A percentile compares a stretch with the other conserved stretches of the same genome.
These are phyloP conservation scores for Calycina marina DNA, from an alignment of 2,329 filamentous ascomycete genomes.

Conservation along the genomic window DNA sequence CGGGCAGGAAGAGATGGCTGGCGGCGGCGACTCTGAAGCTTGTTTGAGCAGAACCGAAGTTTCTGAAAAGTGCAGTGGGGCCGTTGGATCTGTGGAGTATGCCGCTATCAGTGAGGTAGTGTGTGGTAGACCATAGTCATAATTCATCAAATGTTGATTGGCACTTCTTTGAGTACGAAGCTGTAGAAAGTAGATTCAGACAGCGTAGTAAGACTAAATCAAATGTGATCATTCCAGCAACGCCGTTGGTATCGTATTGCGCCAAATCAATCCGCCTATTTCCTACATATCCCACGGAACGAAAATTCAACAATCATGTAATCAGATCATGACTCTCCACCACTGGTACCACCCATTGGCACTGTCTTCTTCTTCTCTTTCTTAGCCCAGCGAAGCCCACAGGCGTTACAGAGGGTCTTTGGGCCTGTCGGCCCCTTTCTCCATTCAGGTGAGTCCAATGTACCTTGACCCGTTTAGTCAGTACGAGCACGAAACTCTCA, in stretches of 20 bases:
- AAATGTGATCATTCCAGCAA: neutral
- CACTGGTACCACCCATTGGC: constrained; percentile 2
- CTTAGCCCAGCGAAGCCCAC: constrained; percentile 63
- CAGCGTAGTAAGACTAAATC: neutral
- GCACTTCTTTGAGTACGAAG: neutral
- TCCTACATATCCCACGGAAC: no score
- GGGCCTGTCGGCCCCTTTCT: constrained; percentile 83
- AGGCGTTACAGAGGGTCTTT: constrained; percentile 92
- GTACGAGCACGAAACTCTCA: neutral
- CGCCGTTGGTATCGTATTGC: neutral
- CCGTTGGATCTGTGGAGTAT: no score
- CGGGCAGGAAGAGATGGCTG: neutral
- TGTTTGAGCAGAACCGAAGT: no score
- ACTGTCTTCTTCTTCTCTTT: constrained; percentile 58
- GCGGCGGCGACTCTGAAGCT: constrained; percentile 3
- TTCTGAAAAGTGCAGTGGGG: no score
- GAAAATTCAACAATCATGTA: no score
- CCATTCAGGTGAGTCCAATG: constrained; percentile 89
- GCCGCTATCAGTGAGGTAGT: no score
- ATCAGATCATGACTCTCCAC: neutral
- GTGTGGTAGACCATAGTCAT: no score
- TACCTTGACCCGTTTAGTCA: constrained; percentile 32
- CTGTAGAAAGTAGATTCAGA: neutral
- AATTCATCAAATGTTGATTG: neutral
- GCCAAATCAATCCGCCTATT: neutral